Evolutionary conservation across 2,329 filamentous ascomycete species (phyloP).

Genomic region (Cladobotryum mycophilum): DNA sequence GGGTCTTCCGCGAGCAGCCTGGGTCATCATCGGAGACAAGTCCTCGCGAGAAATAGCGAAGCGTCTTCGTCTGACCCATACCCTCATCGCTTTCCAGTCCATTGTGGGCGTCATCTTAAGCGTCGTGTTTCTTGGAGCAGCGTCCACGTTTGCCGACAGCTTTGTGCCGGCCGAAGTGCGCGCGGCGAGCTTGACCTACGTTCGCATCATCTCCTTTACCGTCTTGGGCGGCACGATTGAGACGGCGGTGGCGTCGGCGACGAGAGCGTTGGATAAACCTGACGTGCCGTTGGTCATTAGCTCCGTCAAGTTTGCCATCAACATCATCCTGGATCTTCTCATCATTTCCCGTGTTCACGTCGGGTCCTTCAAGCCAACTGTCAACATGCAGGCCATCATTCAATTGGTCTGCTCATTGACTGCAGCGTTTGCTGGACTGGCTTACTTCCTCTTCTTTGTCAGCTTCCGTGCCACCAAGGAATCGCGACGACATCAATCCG

Average conservation of each 20-base stretch:
- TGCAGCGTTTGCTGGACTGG: constrained; percentile 49
- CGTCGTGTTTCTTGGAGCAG: constrained; percentile 49
- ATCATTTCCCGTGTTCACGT: constrained; percentile 62
- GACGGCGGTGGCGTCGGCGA: constrained; percentile 53
- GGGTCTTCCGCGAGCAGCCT: constrained; percentile 61
- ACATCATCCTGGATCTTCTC: constrained; percentile 61
- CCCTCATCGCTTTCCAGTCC: constrained; percentile 55
- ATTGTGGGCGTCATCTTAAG: constrained; percentile 54
- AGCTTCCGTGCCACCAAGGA: constrained; percentile 18
- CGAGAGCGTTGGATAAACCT: constrained; percentile 60
- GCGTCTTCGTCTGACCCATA: constrained; percentile 55
- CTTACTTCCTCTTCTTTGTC: constrained; percentile 51
- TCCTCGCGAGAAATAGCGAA: constrained; percentile 43
- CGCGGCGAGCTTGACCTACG: constrained; percentile 52
- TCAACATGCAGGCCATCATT: constrained; percentile 60
- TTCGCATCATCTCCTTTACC: constrained; percentile 58
- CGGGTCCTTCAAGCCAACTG: constrained; percentile 43
- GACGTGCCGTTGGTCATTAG: constrained; percentile 64
- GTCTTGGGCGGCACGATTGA: constrained; percentile 57
- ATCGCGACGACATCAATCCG: neutral
- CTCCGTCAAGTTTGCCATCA: constrained; percentile 55
- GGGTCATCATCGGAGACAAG: constrained; percentile 62
- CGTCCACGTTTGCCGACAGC: constrained; percentile 46
- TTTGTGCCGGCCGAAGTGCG: constrained; percentile 60
- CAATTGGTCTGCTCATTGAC: constrained; percentile 54